These are phyloP conservation scores for Nematocida major DNA, from an alignment of 371 early-diverging fungal genomes.

Conservation along the genomic window DNA sequence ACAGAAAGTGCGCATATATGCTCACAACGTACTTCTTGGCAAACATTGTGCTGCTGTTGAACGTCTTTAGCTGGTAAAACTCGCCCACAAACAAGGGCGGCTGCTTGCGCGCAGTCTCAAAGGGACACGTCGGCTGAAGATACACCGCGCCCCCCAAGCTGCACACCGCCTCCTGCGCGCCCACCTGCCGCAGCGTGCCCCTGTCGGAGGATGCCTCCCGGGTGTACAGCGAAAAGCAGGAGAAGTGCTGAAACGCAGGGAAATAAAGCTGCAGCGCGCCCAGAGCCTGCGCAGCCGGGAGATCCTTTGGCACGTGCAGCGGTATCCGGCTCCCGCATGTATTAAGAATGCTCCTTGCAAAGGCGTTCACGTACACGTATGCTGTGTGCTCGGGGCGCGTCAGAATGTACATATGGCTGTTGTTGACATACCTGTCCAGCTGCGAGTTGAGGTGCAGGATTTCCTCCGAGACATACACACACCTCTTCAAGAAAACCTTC, in stretches of 20 bases:
- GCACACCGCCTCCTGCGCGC: not conserved
- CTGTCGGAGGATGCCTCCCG: not conserved
- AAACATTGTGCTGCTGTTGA: slow-evolving; percentile 1
- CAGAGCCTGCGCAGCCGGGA: not conserved
- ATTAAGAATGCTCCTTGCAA: not conserved
- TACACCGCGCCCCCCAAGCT: not conserved
- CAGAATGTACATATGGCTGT: not conserved
- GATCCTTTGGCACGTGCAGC: not conserved
- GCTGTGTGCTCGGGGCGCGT: not conserved
- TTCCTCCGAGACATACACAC: not conserved
- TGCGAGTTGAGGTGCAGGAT: slow-evolving; percentile 3
- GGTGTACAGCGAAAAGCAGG: slow-evolving; percentile 12
- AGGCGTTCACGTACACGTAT: slow-evolving; percentile 2
- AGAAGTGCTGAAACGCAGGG: not conserved
- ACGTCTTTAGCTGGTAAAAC: slow-evolving; percentile 12
- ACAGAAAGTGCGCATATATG: slow-evolving; percentile 29
- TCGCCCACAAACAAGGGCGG: not conserved
- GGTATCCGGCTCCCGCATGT: not conserved
- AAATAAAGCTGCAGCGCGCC: not conserved
- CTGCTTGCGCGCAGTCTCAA: not conserved
- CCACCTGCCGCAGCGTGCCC: not conserved
- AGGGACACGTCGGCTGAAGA: slow-evolving; percentile 29
- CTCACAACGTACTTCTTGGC: slow-evolving; percentile 21
- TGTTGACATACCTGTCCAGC: not conserved
- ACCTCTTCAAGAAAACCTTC: not conserved